Evolutionary conservation across 192 early-diverging fungal species (phyloP).

Genomic region (Rhizophagus prolifer): DNA sequence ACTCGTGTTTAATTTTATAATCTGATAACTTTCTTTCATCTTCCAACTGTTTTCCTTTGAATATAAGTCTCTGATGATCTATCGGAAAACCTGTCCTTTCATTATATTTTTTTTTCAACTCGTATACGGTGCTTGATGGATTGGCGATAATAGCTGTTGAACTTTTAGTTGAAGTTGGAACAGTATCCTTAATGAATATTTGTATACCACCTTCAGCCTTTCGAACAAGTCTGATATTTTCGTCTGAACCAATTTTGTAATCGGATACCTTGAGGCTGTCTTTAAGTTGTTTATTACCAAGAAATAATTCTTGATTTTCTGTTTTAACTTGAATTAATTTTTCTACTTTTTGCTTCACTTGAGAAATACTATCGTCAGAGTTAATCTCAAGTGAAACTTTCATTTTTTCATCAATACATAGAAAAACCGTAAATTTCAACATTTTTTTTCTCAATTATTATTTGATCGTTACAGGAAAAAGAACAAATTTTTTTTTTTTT

Average conservation of each 20-base stretch:
- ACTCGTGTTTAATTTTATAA: slow-evolving; percentile 38
- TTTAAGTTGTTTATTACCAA: slow-evolving; percentile 1
- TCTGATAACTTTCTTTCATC: slow-evolving; percentile 40
- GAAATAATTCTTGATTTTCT: slow-evolving; percentile 14
- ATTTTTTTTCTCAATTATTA: not conserved
- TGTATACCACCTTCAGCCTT: slow-evolving; percentile 15
- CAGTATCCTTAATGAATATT: not conserved
- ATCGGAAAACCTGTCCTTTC: not conserved
- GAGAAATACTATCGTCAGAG: slow-evolving; percentile 3
- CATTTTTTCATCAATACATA: not conserved
- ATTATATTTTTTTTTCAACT: slow-evolving; percentile 11
- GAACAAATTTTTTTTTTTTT: too few species aligned
- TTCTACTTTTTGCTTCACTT: slow-evolving; percentile 21
- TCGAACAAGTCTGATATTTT: slow-evolving; percentile 9
- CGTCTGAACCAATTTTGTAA: slow-evolving; percentile 7
- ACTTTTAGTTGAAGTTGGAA: not conserved
- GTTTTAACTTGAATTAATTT: not conserved
- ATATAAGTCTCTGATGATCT: slow-evolving; percentile 33
- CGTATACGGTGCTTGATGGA: not conserved
- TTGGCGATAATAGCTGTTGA: slow-evolving; percentile 10
- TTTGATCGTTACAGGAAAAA: too few species aligned
- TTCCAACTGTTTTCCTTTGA: slow-evolving; percentile 42
- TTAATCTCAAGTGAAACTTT: not conserved
- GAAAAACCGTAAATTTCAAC: not conserved
- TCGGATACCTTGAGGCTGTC: not conserved